Evolutionary conservation across 768 basidiomycete species (phyloP).

Genomic region (Hericium coralloides): DNA sequence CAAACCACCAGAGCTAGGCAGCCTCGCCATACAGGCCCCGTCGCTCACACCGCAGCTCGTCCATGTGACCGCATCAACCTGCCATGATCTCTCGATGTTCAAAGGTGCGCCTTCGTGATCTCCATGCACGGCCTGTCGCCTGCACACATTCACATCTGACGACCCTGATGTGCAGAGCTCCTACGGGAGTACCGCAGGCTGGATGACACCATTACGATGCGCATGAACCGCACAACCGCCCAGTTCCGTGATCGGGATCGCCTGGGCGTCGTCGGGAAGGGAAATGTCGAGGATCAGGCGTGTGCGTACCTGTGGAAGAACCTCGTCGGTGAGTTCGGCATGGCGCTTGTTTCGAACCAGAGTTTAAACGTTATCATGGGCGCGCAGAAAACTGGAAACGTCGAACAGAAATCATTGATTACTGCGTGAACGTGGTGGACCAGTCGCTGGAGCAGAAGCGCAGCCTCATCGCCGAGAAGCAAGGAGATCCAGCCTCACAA

Average conservation of each 20-base stretch:
- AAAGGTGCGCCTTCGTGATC: conserved; percentile 41
- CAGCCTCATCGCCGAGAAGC: conserved; percentile 31
- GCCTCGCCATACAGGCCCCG: conserved; percentile 61
- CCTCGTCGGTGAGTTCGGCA: conserved; percentile 52
- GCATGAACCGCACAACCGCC: conserved; percentile 72
- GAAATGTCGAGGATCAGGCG: conserved; percentile 61
- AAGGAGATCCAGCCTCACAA: conserved; percentile 35
- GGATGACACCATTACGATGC: conserved; percentile 74
- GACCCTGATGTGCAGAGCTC: conserved; percentile 42
- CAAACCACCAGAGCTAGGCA: conserved; percentile 46
- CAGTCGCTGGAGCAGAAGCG: conserved; percentile 50
- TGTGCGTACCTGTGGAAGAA: conserved; percentile 74
- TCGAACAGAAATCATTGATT: conserved; percentile 63
- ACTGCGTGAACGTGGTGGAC: conserved; percentile 67
- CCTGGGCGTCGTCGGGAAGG: conserved; percentile 31
- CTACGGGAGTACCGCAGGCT: conserved; percentile 74
- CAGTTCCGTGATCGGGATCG: conserved; percentile 68
- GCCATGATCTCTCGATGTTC: conserved; percentile 67
- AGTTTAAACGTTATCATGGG: conserved; percentile 30
- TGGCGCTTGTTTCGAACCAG: conserved; percentile 10
- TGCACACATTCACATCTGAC: not conserved
- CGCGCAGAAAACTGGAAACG: conserved; percentile 51
- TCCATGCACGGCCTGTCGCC: not conserved
- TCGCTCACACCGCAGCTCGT: conserved; percentile 50
- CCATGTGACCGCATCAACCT: conserved; percentile 67